Conservation (phyloP, 2,329 filamentous ascomycete species). For the Neonectria neomacrospora region DNA sequence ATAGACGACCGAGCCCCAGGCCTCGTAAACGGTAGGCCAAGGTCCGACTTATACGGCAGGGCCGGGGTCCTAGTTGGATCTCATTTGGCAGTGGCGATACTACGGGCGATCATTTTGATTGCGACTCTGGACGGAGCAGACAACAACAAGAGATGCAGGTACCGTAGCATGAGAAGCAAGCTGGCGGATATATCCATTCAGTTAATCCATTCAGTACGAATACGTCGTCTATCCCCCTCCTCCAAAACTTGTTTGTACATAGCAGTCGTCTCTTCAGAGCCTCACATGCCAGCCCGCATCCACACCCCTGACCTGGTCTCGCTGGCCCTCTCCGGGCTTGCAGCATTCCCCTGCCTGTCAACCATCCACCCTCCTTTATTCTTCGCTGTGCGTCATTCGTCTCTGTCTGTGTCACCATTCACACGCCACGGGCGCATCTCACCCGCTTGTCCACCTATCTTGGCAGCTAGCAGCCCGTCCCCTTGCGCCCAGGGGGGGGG, state of each 20-base stretch:
- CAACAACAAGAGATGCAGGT: background rate
- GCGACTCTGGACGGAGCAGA: background rate
- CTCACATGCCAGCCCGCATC: background rate
- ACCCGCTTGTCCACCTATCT: background rate
- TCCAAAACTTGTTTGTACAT: no score
- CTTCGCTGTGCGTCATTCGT: background rate
- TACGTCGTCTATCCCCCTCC: no score
- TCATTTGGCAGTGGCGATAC: conserved; percentile 12
- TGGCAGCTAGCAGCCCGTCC: background rate
- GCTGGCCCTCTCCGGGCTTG: conserved; percentile 26
- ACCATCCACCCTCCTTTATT: conserved; percentile 13
- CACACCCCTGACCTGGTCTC: conserved; percentile 13
- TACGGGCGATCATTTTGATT: conserved; percentile 18
- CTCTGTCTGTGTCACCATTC: background rate
- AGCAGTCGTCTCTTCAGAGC: background rate
- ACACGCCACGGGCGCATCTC: background rate
- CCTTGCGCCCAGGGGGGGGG: background rate
- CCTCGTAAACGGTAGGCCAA: background rate
- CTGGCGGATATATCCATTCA: background rate
- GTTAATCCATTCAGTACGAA: background rate
- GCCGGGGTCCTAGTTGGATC: conserved; percentile 11
- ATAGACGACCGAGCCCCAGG: conserved; percentile 31
- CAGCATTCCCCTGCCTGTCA: conserved; percentile 37
- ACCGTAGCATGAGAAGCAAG: background rate
- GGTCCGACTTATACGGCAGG: conserved; percentile 9